These are phyloP conservation scores for Fragilaria crotonensis DNA, from an alignment of 108 stramenopile genomes.

Conservation along the genomic window DNA sequence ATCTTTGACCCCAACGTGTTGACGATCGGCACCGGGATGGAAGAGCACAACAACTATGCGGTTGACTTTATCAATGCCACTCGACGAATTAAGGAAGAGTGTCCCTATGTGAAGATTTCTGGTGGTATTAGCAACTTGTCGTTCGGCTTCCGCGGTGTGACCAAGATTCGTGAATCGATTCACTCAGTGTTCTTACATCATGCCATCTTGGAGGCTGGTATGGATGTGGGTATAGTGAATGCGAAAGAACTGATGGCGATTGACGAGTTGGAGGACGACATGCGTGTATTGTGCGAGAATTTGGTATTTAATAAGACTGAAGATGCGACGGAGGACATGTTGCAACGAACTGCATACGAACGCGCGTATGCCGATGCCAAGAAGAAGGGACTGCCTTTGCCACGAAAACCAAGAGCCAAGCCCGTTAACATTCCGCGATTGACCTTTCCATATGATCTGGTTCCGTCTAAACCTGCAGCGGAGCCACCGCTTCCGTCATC, in stretches of 20 bases:
- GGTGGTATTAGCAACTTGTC: no score
- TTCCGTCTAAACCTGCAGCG: conserved; percentile 53
- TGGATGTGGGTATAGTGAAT: no score
- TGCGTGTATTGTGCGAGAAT: conserved; percentile 78
- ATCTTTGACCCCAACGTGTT: no score
- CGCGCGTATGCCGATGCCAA: no score
- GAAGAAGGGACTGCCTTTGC: conserved; percentile 50
- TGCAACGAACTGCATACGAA: conserved; percentile 85
- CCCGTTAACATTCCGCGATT: conserved; percentile 27
- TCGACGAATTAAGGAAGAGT: conserved; percentile 80
- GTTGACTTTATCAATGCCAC: conserved; percentile 97
- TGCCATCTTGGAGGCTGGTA: no score
- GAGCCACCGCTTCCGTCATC: conserved; percentile 88
- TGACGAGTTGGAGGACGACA: conserved; percentile 80
- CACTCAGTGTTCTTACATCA: no score
- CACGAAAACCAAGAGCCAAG: background rate
- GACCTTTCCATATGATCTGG: conserved; percentile 74
- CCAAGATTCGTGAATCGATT: no score
- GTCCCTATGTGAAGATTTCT: no score
- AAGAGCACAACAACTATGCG: conserved; percentile 96
- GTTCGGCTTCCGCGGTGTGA: no score
- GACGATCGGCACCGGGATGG: conserved; percentile 98
- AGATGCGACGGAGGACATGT: conserved; percentile 93
- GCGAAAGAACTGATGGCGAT: conserved; percentile 86
- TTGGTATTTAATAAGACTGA: conserved; percentile 75